phyloP scores from a whole-genome alignment of 768 basidiomycete species.

The Macrolepiota dolichaula region DNA sequence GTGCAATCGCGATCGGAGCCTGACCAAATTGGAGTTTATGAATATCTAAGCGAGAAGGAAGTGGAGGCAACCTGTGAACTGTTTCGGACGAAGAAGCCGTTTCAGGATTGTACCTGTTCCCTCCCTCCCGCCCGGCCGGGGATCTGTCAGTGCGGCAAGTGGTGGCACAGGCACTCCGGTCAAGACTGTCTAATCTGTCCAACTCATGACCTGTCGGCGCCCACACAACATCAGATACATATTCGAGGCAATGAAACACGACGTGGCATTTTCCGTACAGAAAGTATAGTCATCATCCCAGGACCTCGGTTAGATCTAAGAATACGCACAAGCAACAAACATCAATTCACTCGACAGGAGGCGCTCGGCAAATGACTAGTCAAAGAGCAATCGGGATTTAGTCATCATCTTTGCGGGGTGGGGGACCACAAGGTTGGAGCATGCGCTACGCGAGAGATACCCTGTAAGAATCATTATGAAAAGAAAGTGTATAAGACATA shows the following conservation, averaged over 20 bases:
- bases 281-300: conserved; percentile 1
- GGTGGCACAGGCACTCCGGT: background rate
- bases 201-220: background rate
- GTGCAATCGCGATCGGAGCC: background rate
- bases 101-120: background rate
- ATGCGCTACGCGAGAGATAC: conserved; percentile 60
- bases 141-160: background rate
- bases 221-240: background rate
- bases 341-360: background rate
- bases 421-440: conserved; percentile 93
- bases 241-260: background rate
- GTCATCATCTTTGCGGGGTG: conserved; percentile 86
- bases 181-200: background rate
- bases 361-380: background rate
- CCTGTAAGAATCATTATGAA: conserved; percentile 4
- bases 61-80: background rate
- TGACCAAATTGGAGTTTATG: background rate
- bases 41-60: conserved; percentile 2
- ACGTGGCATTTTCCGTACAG: background rate
- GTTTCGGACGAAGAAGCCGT: background rate
- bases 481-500: conserved; percentile 27
- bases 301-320: conserved; percentile 5
- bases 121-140: background rate
- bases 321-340: conserved; percentile 2
- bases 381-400: conserved; percentile 21